Evolutionary conservation across 768 basidiomycete species (phyloP).

Genomic region (Trametes coccinea): DNA sequence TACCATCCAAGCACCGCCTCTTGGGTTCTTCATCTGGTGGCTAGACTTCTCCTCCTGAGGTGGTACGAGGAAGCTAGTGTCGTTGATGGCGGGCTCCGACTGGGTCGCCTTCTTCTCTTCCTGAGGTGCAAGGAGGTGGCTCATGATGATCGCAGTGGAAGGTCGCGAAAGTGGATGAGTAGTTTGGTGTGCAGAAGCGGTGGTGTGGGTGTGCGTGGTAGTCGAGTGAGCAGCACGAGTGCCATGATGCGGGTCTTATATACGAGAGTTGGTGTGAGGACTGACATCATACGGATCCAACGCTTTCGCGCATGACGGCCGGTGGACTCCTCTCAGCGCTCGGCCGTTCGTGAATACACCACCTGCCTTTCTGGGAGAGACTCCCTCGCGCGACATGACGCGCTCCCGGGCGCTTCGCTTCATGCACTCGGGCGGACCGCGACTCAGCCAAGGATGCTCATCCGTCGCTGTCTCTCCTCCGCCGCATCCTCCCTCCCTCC

Average conservation of each 20-base stretch:
- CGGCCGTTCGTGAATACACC: constrained; percentile 1
- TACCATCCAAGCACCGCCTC: not conserved
- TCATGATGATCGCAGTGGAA: not conserved
- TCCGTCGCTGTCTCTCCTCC: constrained; percentile 28
- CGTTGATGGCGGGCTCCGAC: constrained; percentile 6
- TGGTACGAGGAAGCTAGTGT: constrained; percentile 14
- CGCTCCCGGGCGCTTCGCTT: constrained; percentile 14
- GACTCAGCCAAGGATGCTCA: constrained; percentile 20
- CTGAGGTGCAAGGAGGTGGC: constrained; percentile 13
- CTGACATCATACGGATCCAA: constrained; percentile 10
- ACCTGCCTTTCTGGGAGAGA: constrained; percentile 14
- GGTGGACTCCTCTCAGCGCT: not conserved
- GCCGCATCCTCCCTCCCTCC: constrained; percentile 28
- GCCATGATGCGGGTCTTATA: not conserved
- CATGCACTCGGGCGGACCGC: constrained; percentile 1
- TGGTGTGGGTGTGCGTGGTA: not conserved
- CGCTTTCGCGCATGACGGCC: not conserved
- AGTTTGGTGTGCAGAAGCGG: not conserved
- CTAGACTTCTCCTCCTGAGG: constrained; percentile 14
- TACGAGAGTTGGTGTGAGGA: not conserved
- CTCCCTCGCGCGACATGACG: constrained; percentile 7
- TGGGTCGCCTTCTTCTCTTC: constrained; percentile 10
- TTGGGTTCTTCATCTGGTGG: not conserved
- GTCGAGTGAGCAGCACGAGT: not conserved
- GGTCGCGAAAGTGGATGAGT: too few species aligned